Evolutionary conservation across 2,329 filamentous ascomycete genomes (phyloP), one percentile per base, ranked within the genome.

Genomic region (Apiospora hydei): DNA sequence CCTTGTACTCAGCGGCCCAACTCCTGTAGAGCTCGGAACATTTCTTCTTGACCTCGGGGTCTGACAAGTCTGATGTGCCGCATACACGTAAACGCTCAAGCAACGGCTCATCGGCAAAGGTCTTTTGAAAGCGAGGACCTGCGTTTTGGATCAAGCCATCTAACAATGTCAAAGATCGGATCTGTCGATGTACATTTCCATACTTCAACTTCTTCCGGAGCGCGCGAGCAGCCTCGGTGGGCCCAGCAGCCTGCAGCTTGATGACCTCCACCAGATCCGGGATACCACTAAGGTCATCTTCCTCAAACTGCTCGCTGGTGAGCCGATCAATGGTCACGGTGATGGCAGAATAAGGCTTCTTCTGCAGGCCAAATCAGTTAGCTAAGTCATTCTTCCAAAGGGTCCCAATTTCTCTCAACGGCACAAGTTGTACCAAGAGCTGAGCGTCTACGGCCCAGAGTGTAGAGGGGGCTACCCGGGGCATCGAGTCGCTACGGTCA

Each of bases 151-250:
- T 96, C 51, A 99, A 87, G 57, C 94, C 95, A 81, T 99, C 96
- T 1, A 99, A 89, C 69, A 99, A 92, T 14, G 93, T 92, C 30
- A 99, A 88, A 47, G 96, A 93, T 73, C 96, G 91, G 46, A 98
- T 88, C 82, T 99, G 96, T 69, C 95, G 92, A 82, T 98, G 96
- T n/a, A 94, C 88, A 78, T 91, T 97, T 77, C 96, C 96, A 83
- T 99, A 98, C 85, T 99, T 99, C 88, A 99, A 90, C 86, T 98
- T 98, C 89, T 99, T 99, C 73, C 96, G 91, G 77, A 99, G 89
- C 67, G 96, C 95, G 79, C 96, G 91, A 70, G 96, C 94, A 72
- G 95, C 95, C 85, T 99, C 96, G 16, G 90, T 89, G 1, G 96
- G 94, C 0, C 96, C 96, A 8, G 93, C 93, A 38, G 89, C 88